Evolutionary conservation across 169 alveolate genomes (phyloP).

Genomic region (Cryptosporidium sp.): DNA sequence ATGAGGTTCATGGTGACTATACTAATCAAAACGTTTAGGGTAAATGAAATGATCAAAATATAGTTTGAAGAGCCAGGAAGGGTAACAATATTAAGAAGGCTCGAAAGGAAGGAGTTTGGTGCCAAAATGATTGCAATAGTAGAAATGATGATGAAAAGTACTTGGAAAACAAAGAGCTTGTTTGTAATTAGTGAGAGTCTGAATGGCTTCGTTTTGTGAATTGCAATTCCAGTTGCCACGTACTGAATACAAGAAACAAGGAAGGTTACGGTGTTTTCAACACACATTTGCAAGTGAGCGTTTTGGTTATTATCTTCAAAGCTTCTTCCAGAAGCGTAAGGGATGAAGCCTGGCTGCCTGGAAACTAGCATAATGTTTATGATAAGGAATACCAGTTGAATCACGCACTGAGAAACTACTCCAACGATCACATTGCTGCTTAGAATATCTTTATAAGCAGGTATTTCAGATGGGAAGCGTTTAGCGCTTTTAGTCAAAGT

Average conservation of each 20-base stretch:
- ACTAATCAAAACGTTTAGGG: neutral
- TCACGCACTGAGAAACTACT: conserved; percentile 13
- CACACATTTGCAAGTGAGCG: conserved; percentile 18
- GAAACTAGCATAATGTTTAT: conserved; percentile 6
- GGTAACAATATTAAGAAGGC: conserved; percentile 15
- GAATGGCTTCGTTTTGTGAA: conserved; percentile 60
- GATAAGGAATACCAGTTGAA: conserved; percentile 30
- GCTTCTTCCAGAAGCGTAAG: neutral
- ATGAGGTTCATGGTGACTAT: conserved; percentile 16
- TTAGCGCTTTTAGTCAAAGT: conserved; percentile 38
- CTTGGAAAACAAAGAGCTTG: conserved; percentile 29
- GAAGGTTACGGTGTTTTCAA: conserved; percentile 59
- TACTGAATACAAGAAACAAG: conserved; percentile 61
- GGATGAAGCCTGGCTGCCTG: conserved; percentile 4
- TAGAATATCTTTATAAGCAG: conserved; percentile 46
- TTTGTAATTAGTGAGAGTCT: conserved; percentile 49
- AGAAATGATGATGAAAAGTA: neutral
- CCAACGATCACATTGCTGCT: conserved; percentile 60
- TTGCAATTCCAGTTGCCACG: conserved; percentile 57
- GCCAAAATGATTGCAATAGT: conserved; percentile 8
- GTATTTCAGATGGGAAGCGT: conserved; percentile 49
- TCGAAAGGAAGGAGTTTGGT: conserved; percentile 4
- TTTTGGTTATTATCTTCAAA: neutral
- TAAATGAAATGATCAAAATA: conserved; percentile 10
- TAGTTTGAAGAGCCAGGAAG: conserved; percentile 40